Evolutionary conservation across 139 green algal genomes (phyloP).

Genomic region (Haematococcus lacustris): DNA sequence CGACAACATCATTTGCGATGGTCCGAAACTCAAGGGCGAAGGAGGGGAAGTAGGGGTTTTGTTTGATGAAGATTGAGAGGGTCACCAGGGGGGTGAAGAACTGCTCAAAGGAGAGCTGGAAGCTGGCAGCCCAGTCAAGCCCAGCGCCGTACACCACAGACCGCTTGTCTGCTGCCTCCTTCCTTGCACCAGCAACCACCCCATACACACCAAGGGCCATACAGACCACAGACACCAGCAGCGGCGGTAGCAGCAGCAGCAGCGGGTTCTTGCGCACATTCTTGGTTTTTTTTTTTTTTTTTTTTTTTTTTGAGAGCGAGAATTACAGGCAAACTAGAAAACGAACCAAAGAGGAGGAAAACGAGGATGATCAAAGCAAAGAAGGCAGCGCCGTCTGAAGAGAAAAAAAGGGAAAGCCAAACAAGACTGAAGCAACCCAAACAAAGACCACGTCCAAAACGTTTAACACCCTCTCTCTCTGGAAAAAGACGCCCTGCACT

Average conservation of each 20-base stretch:
- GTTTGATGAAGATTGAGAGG: conserved; percentile 3
- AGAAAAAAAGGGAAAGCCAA: no score
- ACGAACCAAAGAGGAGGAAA: no score
- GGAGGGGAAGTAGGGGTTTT: background rate
- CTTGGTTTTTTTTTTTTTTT: no score
- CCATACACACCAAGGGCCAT: conserved; percentile 4
- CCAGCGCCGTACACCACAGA: background rate
- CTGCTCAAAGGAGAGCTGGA: conserved; percentile 7
- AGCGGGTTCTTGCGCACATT: conserved; percentile 1
- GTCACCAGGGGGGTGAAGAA: background rate
- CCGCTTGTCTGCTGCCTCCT: background rate
- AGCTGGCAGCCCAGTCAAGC: conserved; percentile 6
- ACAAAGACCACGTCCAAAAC: no score
- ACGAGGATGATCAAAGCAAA: no score
- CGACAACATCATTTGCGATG: background rate
- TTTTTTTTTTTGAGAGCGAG: no score
- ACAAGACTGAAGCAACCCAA: no score
- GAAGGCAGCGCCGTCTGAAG: no score
- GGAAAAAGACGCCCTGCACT: no score
- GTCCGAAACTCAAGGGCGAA: background rate
- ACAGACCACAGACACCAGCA: background rate
- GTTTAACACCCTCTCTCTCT: no score
- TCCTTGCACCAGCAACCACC: background rate
- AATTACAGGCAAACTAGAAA: no score
- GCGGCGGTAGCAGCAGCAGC: conserved; percentile 6